Evolutionary conservation across 768 basidiomycete genomes (phyloP).

Genomic region (Kwoniella pini): DNA sequence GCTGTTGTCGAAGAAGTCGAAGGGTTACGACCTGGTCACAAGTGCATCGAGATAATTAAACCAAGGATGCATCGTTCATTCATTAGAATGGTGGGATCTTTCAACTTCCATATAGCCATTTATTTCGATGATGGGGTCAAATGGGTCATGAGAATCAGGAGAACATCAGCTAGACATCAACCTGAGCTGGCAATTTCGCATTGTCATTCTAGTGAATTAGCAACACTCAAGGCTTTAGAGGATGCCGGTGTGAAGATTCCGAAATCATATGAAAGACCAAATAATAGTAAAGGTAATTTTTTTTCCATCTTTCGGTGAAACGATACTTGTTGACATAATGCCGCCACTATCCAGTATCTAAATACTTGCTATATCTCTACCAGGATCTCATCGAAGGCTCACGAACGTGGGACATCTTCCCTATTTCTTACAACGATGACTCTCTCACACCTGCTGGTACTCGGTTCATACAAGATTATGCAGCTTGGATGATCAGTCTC

Average conservation of each 20-base stretch:
- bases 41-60: neutral
- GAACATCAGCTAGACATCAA: too few relatives aligned
- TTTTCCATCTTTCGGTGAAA: too few relatives aligned
- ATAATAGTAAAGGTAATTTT: constrained; percentile 3
- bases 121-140: constrained; percentile 22
- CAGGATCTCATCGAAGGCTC: neutral
- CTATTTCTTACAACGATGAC: too few relatives aligned
- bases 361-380: constrained; percentile 6
- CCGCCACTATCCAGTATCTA: too few relatives aligned
- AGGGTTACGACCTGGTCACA: neutral
- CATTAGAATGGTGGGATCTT: neutral
- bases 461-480: neutral
- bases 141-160: too few relatives aligned
- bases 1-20: constrained; percentile 5
- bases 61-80: neutral
- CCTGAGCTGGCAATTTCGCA: neutral
- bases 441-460: neutral
- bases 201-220: constrained; percentile 18
- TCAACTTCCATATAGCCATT: constrained; percentile 21
- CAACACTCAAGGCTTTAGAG: constrained; percentile 17
- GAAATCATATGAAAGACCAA: neutral
- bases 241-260: constrained; percentile 12
- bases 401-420: too few relatives aligned
- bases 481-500: constrained; percentile 8
- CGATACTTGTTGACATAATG: too few relatives aligned